phyloP scores from a whole-genome alignment of 305 asterid species.

The Ajuga reptans region DNA sequence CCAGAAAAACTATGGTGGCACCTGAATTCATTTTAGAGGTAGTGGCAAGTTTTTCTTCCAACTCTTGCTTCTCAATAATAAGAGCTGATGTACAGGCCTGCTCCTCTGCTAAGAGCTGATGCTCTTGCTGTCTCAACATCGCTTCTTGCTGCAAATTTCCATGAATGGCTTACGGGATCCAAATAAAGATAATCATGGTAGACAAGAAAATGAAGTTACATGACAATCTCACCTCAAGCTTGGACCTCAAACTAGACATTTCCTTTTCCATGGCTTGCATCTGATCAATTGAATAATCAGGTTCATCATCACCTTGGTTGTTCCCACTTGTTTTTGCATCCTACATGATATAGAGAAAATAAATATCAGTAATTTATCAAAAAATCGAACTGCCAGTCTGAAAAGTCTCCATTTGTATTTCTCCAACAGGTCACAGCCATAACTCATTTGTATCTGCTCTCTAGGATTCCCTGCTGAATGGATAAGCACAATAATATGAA shows the following conservation, averaged over 20 bases:
- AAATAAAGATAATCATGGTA: slow-evolving; percentile 15
- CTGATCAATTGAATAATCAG: slow-evolving; percentile 58
- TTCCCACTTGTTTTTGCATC: too few species aligned
- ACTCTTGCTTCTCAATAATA: slow-evolving; percentile 56
- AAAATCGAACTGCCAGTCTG: too few species aligned
- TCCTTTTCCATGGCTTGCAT: slow-evolving; percentile 72
- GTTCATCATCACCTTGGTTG: too few species aligned
- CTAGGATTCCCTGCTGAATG: too few species aligned
- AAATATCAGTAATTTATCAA: too few species aligned
- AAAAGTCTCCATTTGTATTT: too few species aligned
- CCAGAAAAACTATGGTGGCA: slow-evolving; percentile 22
- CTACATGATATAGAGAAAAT: too few species aligned
- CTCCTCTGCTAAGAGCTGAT: slow-evolving; percentile 61
- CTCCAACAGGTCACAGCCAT: too few species aligned
- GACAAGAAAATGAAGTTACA: neutral
- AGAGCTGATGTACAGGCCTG: slow-evolving; percentile 55
- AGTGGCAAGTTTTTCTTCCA: slow-evolving; percentile 75
- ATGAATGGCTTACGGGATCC: slow-evolving; percentile 12
- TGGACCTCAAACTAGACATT: slow-evolving; percentile 58
- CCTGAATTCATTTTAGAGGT: slow-evolving; percentile 56
- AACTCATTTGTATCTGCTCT: too few species aligned
- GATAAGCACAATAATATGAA: too few species aligned
- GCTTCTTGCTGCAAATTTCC: slow-evolving; percentile 58
- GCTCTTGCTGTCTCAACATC: slow-evolving; percentile 65
- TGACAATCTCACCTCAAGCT: slow-evolving; percentile 58